A percentile compares a stretch with the other conserved stretches of the same genome.
Evolutionary conservation across 805 yeast species (phyloP).

Genomic region (Schwanniomyces vanrijiae): DNA sequence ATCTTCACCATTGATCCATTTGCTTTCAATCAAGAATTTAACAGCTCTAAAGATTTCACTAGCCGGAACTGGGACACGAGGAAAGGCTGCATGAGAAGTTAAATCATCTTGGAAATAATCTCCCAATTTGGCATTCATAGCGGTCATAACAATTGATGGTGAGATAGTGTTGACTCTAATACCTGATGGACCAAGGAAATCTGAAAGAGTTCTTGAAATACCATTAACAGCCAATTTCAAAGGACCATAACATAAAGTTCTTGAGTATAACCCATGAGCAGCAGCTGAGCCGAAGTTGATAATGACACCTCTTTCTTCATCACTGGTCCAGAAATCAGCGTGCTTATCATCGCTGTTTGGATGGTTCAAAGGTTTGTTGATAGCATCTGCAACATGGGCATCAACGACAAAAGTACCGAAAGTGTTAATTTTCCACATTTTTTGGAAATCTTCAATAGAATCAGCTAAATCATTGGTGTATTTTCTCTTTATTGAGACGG

Average conservation of each 20-base stretch:
- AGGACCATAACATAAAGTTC: slow-evolving; percentile 14
- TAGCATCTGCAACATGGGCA: slow-evolving; percentile 16
- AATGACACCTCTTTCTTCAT: slow-evolving; percentile 11
- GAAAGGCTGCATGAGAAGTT: slow-evolving; percentile 2
- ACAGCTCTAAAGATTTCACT: slow-evolving; percentile 2
- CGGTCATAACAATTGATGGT: slow-evolving; percentile 3
- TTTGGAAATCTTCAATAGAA: slow-evolving; percentile 12
- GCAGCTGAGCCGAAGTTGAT: slow-evolving; percentile 3
- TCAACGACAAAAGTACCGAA: slow-evolving; percentile 13
- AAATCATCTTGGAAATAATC: slow-evolving; percentile 3
- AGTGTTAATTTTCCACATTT: slow-evolving; percentile 13
- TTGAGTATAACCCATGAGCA: slow-evolving; percentile 11
- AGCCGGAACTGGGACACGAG: slow-evolving; percentile 4
- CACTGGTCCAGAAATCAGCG: slow-evolving; percentile 9
- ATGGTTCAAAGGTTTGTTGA: slow-evolving; percentile 10
- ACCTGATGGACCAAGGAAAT: slow-evolving; percentile 11
- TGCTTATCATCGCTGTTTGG: slow-evolving; percentile 9
- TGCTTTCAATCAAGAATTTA: slow-evolving; percentile 3
- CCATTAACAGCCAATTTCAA: slow-evolving; percentile 12
- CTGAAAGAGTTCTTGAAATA: slow-evolving; percentile 11
- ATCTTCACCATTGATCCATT: slow-evolving; percentile 3
- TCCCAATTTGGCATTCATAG: slow-evolving; percentile 2
- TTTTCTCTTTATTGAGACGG: slow-evolving; percentile 8
- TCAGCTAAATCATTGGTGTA: slow-evolving; percentile 15
- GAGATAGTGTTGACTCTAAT: slow-evolving; percentile 2